Evolutionary conservation across 257 asterid genomes (phyloP).

Genomic region (Catharanthus roseus): DNA sequence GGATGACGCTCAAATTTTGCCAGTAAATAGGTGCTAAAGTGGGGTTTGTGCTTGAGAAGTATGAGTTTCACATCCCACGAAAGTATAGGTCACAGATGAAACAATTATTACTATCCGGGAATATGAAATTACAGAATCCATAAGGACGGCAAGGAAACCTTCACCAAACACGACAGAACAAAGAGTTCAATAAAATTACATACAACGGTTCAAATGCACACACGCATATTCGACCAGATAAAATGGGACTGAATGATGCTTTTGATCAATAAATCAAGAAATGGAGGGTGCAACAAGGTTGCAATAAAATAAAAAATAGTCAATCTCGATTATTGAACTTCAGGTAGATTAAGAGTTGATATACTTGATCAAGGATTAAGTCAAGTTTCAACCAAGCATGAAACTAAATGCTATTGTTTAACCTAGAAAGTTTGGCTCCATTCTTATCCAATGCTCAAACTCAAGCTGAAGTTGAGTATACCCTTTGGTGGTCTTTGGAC

Average conservation of each 20-base stretch:
- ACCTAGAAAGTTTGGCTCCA: neutral
- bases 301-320: neutral
- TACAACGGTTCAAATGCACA: no score
- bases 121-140: neutral
- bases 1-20: neutral
- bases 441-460: slow-evolving; percentile 1
- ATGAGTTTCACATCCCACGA: neutral
- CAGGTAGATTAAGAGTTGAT: neutral
- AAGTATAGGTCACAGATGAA: neutral
- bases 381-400: neutral
- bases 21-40: neutral
- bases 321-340: neutral
- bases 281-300: neutral
- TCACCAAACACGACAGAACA: neutral
- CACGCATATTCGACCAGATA: no score
- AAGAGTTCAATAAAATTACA: no score
- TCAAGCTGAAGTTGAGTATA: neutral
- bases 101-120: neutral
- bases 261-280: neutral
- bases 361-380: neutral
- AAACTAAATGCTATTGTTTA: neutral
- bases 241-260: neutral
- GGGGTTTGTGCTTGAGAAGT: neutral
- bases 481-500: neutral
- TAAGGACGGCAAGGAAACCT: neutral